Conservation (phyloP, 1,284 basidiomycete species). For the Entoloma clypeatum region DNA sequence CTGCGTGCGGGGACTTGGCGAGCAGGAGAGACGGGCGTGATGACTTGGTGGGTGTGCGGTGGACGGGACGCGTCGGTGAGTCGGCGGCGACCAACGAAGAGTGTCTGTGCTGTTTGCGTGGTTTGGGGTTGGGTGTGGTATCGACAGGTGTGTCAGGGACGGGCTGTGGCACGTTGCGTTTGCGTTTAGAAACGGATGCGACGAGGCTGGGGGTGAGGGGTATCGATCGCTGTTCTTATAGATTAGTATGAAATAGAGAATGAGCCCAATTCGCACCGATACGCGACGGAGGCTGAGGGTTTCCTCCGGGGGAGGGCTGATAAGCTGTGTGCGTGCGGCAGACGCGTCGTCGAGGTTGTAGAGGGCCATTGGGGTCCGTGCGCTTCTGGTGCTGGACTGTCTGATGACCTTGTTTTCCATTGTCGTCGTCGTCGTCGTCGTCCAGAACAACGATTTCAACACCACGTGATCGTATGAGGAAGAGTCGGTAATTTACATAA, state of each 20-base stretch:
- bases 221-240: constrained; percentile 9
- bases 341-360: constrained; percentile 11
- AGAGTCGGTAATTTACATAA: not conserved
- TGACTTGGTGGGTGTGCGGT: constrained; percentile 28
- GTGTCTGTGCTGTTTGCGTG: constrained; percentile 49
- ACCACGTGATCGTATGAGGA: constrained; percentile 21
- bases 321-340: constrained; percentile 30
- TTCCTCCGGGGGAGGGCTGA: constrained; percentile 43
- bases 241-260: not conserved
- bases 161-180: constrained; percentile 25
- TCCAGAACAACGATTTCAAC: constrained; percentile 15
- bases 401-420: constrained; percentile 8
- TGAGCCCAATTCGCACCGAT: constrained; percentile 13
- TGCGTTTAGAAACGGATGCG: constrained; percentile 31
- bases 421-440: constrained; percentile 14
- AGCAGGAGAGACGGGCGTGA: constrained; percentile 29
- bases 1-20: constrained; percentile 42
- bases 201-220: constrained; percentile 11
- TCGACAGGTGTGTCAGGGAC: constrained; percentile 25
- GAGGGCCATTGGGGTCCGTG: constrained; percentile 14
- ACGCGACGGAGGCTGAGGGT: constrained; percentile 23
- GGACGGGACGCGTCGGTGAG: constrained; percentile 27
- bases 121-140: constrained; percentile 55
- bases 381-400: not conserved
- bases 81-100: constrained; percentile 21